A percentile compares a stretch with the other conserved stretches of the same genome.
phyloP scores from a whole-genome alignment of 139 green algal genomes.

The Medakamo hakoo region DNA sequence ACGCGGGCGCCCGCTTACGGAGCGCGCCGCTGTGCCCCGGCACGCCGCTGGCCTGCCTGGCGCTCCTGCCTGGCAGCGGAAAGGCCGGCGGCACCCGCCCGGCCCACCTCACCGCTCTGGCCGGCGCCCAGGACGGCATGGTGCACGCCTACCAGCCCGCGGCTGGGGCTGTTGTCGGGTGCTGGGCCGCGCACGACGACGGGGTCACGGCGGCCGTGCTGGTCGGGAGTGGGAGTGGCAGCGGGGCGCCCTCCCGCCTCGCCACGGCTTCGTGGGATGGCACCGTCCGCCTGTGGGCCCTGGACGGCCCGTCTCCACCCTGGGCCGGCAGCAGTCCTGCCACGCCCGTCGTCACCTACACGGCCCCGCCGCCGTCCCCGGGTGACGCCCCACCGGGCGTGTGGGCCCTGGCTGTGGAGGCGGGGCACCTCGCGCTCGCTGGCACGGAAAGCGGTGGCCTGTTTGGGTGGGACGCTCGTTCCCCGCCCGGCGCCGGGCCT shows the following conservation, averaged over 20 bases:
- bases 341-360: too few relatives aligned
- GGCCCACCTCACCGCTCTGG: conserved; percentile 28
- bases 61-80: conserved; percentile 14
- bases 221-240: conserved; percentile 13
- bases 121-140: conserved; percentile 30
- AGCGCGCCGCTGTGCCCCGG: conserved; percentile 5
- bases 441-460: too few relatives aligned
- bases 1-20: conserved; percentile 10
- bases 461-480: too few relatives aligned
- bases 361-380: too few relatives aligned
- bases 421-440: too few relatives aligned
- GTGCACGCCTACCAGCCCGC: conserved; percentile 21
- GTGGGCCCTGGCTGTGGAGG: too few relatives aligned
- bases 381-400: too few relatives aligned
- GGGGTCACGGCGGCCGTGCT: too few relatives aligned
- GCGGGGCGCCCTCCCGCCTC: conserved; percentile 6
- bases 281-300: conserved; percentile 38
- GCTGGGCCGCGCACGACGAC: conserved; percentile 44
- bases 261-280: conserved; percentile 53
- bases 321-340: conserved; percentile 31
- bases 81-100: not conserved
- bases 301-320: conserved; percentile 42
- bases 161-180: conserved; percentile 30
- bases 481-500: too few relatives aligned
- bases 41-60: conserved; percentile 29